Conservation (phyloP, 768 basidiomycete genomes). For the Neoboletus magnificus region DNA sequence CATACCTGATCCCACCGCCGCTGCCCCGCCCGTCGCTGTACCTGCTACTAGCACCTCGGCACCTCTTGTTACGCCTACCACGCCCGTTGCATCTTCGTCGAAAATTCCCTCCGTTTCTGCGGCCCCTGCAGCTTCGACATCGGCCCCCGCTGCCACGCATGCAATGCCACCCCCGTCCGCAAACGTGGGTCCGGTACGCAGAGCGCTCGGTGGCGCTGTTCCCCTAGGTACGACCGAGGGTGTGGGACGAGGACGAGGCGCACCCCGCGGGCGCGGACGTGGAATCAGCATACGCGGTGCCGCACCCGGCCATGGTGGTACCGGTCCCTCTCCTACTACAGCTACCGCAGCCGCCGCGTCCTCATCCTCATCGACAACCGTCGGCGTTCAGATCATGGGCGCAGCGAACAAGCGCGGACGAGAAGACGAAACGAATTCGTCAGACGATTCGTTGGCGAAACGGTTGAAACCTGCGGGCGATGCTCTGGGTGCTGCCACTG, state of each 20-base stretch:
- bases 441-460: conserved; percentile 63
- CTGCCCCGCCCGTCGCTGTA: conserved; percentile 18
- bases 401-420: conserved; percentile 63
- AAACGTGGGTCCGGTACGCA: conserved; percentile 31
- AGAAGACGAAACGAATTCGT: conserved; percentile 44
- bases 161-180: conserved; percentile 22
- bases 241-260: conserved; percentile 36
- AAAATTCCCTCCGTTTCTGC: conserved; percentile 3
- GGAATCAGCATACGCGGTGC: conserved; percentile 32
- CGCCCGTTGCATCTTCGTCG: conserved; percentile 29
- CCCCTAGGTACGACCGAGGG: conserved; percentile 23
- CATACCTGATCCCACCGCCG: conserved; percentile 37
- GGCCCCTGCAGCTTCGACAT: conserved; percentile 14
- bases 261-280: conserved; percentile 29
- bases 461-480: conserved; percentile 54
- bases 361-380: conserved; percentile 27
- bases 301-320: conserved; percentile 16
- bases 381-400: conserved; percentile 57
- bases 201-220: conserved; percentile 30
- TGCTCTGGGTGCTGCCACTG: background rate
- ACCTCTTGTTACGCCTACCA: conserved; percentile 24
- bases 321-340: conserved; percentile 25
- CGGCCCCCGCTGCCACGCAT: conserved; percentile 16
- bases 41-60: conserved; percentile 11
- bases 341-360: conserved; percentile 5